Conservation (phyloP, 139 green algal genomes). For the Closterium sp. region DNA sequence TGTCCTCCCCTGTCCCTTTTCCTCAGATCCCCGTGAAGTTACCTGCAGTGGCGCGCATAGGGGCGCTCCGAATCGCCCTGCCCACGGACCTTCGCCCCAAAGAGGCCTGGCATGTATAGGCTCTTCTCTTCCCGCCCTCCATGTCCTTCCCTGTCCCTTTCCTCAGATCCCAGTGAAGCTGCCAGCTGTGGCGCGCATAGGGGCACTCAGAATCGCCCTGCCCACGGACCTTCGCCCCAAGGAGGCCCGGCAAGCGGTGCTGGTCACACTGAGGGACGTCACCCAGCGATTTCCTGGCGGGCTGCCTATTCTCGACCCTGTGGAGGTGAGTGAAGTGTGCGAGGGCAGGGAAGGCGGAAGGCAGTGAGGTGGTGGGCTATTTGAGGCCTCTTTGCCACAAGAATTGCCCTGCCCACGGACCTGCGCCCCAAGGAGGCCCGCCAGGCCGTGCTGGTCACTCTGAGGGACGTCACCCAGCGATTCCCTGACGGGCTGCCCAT, state of each 20-base stretch:
- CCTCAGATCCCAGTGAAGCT: slow-evolving; percentile 71
- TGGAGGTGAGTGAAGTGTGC: neutral
- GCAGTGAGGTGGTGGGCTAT: too few species aligned
- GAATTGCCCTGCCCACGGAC: too few species aligned
- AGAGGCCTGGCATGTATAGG: slow-evolving; percentile 29
- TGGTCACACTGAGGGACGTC: slow-evolving; percentile 49
- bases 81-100: slow-evolving; percentile 71
- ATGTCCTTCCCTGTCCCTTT: neutral
- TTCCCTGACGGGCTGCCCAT: slow-evolving; percentile 53
- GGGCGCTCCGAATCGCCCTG: slow-evolving; percentile 72
- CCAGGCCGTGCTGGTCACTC: slow-evolving; percentile 17
- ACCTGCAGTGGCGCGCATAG: slow-evolving; percentile 64
- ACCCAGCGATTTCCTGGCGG: slow-evolving; percentile 49
- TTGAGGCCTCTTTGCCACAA: too few species aligned
- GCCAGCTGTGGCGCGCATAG: slow-evolving; percentile 63
- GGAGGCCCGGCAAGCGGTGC: slow-evolving; percentile 42
- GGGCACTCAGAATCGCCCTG: slow-evolving; percentile 71
- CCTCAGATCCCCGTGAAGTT: slow-evolving; percentile 71
- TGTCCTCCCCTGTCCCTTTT: neutral
- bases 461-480: slow-evolving; percentile 55
- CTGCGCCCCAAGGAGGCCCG: slow-evolving; percentile 42
- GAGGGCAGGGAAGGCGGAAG: neutral
- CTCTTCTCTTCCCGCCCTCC: neutral
- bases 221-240: slow-evolving; percentile 72
- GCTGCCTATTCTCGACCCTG: slow-evolving; percentile 49